Evolutionary conservation across 306 rosid species (phyloP).

Genomic region (Inga oerstediana): DNA sequence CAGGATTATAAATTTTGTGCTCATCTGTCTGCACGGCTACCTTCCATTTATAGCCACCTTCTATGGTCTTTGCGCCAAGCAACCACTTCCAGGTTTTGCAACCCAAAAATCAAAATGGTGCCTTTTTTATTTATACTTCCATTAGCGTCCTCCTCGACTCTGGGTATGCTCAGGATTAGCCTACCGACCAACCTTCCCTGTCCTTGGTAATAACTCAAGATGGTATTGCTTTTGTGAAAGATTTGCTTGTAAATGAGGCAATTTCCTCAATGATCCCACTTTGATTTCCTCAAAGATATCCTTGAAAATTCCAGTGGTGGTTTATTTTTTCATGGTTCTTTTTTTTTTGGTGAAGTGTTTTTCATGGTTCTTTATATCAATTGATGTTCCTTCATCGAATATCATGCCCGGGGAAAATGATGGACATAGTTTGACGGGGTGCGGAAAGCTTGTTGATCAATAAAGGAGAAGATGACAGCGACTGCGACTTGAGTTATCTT

Average conservation of each 20-base stretch:
- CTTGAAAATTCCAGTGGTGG: slow-evolving; percentile 74
- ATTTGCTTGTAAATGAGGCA: slow-evolving; percentile 59
- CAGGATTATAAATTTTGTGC: background rate
- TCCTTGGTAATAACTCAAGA: slow-evolving; percentile 65
- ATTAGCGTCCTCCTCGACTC: slow-evolving; percentile 37
- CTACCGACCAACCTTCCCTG: slow-evolving; percentile 54
- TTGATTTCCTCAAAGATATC: slow-evolving; percentile 42
- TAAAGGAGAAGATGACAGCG: too few relatives aligned
- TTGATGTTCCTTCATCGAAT: slow-evolving; percentile 62
- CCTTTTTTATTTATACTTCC: slow-evolving; percentile 49
- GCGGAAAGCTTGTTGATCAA: too few relatives aligned
- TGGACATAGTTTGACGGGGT: too few relatives aligned
- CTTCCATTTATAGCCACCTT: background rate
- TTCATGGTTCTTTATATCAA: slow-evolving; percentile 45
- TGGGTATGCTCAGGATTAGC: slow-evolving; percentile 45
- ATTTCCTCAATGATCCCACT: slow-evolving; percentile 5
- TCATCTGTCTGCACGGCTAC: background rate
- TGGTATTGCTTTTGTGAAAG: slow-evolving; percentile 78
- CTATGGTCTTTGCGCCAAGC: background rate
- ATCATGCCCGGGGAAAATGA: slow-evolving; percentile 60
- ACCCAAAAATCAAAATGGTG: background rate
- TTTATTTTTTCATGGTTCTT: too few relatives aligned
- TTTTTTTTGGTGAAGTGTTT: slow-evolving; percentile 38
- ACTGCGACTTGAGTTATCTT: too few relatives aligned
- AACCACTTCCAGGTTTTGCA: slow-evolving; percentile 28